Base-by-base conservation (phyloP, 371 early-diverging fungal genomes). In the Mucor velutinosus region DNA sequence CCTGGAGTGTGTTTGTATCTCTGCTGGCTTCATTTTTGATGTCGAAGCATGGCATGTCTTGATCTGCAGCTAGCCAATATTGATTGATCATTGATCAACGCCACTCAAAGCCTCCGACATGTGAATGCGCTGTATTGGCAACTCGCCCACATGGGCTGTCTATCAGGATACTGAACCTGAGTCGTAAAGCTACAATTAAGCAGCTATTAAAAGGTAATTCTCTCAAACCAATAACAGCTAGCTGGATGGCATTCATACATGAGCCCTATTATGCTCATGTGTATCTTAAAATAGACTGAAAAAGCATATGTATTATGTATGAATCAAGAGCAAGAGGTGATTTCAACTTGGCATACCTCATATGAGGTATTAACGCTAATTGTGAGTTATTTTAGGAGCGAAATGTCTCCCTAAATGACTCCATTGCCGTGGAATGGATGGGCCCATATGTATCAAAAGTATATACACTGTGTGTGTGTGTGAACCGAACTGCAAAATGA, bases 361-460 rank as follows among this genome's bases (percentile, higher is more conserved):
- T 47, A 47, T 47, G 53, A 53, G 53, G 53, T 23, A 53, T 53
- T 53, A 53, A 53, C 6, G 53, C 53, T 53, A 53, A 53, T 53
- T 53, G 53, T 5, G 53, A 27, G 53, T 53, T 53, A 53, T 53
- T 53, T 53, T 53, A 15, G 27, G 53, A 53, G 27, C 27, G 23
- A 14, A 15, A 53, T 47, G n/a, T 47, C 21, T 47, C 23, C 15
- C 14, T 53, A 35, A 35, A 12, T 12, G 12, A 12, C 37, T 35
- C 7, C 7, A 35, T 35, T 35, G 27, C 27, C 53, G 14, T 27
- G 53, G 53, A 53, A 53, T 53, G 10, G 7, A 27, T 51, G 23
- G 27, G 53, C 53, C 25, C 51, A 53, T 2, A 12, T 53, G 15
- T 25, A 11, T 21, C 11, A 11, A 10, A 45, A 7, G 8, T 47